Evolutionary conservation across 228 moss, liverwort and hornwort genomes (phyloP).

Genomic region (Sphagnum fallax): DNA sequence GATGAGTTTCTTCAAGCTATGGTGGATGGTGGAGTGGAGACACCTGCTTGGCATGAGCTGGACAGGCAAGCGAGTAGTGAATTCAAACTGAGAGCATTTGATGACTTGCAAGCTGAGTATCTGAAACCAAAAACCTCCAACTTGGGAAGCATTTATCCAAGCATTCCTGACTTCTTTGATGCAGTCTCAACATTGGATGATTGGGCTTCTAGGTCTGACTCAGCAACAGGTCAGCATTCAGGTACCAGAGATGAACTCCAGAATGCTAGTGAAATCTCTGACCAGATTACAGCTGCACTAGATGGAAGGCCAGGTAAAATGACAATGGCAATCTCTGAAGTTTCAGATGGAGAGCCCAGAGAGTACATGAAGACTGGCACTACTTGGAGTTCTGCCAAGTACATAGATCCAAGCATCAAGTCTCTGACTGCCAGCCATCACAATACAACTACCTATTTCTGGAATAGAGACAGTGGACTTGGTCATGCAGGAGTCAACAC

Average conservation of each 20-base stretch:
- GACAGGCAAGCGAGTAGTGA: neutral
- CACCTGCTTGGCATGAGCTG: neutral
- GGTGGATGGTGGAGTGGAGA: neutral
- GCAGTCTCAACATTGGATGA: slow-evolving; percentile 2
- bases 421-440: neutral
- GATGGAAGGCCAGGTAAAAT: no score
- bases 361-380: slow-evolving; percentile 1
- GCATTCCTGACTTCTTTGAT: neutral
- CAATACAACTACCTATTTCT: neutral
- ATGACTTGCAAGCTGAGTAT: slow-evolving; percentile 5
- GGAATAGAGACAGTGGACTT: slow-evolving; percentile 9
- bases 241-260: no score
- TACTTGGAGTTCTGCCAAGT: slow-evolving; percentile 15
- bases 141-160: slow-evolving; percentile 7
- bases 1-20: slow-evolving; percentile 15
- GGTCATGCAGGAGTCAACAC: slow-evolving; percentile 46
- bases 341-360: slow-evolving; percentile 5
- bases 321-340: slow-evolving; percentile 1
- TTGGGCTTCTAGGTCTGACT: slow-evolving; percentile 3
- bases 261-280: no score
- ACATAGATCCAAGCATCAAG: slow-evolving; percentile 16
- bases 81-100: neutral
- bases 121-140: slow-evolving; percentile 2
- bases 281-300: no score
- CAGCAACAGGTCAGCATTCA: neutral